Percentiles rank a stretch among this genome's conserved stretches.
Conservation (phyloP, 2,329 filamentous ascomycete species). For the Phaeoacremonium minimum region DNA sequence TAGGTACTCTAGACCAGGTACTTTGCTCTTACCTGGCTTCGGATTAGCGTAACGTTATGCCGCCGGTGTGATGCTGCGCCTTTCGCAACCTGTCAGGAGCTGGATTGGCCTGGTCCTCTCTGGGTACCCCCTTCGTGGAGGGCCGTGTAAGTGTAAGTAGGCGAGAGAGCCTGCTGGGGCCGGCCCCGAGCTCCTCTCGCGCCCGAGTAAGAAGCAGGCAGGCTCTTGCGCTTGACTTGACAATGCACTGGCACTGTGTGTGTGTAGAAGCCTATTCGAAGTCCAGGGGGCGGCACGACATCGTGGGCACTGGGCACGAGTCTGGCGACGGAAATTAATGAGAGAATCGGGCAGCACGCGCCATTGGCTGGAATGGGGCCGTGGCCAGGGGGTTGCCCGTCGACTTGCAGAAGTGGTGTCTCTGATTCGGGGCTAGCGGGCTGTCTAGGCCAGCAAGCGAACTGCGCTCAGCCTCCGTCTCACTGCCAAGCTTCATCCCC, state of each 20-base stretch:
- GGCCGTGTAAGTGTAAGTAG: neutral
- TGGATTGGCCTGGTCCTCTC: neutral
- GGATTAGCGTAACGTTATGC: neutral
- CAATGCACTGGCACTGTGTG: no score
- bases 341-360: neutral
- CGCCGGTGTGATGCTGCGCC: neutral
- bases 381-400: neutral
- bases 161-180: neutral
- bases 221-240: no score
- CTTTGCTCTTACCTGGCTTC: neutral
- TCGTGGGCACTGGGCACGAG: no score
- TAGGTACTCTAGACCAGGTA: neutral
- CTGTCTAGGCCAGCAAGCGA: neutral
- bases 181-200: neutral
- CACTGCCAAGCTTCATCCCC: no score
- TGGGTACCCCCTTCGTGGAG: neutral
- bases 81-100: neutral
- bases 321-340: neutral
- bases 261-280: no score
- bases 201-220: no score
- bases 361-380: neutral
- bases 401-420: no score
- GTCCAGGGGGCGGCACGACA: no score
- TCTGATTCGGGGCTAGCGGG: neutral
- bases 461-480: neutral